These are phyloP conservation scores for Fusarium sp. DNA, from an alignment of 2,329 filamentous ascomycete genomes.

Conservation along the genomic window DNA sequence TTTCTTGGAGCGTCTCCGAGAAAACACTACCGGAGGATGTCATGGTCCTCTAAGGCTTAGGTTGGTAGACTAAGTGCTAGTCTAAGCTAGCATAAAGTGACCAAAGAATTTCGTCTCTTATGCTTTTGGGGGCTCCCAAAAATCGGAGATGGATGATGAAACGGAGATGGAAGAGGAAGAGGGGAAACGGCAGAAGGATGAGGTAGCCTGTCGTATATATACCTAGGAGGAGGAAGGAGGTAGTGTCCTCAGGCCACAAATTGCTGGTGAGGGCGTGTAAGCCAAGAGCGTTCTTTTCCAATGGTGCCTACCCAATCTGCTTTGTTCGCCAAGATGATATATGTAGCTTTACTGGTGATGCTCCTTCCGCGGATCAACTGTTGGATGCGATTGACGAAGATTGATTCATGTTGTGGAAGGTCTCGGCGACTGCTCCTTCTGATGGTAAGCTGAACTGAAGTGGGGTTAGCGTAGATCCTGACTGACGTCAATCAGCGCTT, in stretches of 20 bases:
- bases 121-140: no score
- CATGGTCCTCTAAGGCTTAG: slow-evolving; percentile 41
- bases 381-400: no score
- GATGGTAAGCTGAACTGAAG: neutral
- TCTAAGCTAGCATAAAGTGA: no score
- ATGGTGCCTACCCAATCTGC: neutral
- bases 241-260: slow-evolving; percentile 40
- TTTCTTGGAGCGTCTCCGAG: slow-evolving; percentile 56
- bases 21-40: slow-evolving; percentile 51
- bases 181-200: neutral
- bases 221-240: neutral
- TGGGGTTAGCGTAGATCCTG: neutral
- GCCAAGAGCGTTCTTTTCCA: neutral
- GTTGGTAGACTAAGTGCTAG: no score
- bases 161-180: neutral
- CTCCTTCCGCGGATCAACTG: accelerated
- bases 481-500: neutral
- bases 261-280: neutral
- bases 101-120: no score
- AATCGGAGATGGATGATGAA: neutral
- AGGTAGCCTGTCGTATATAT: slow-evolving; percentile 25
- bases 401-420: neutral
- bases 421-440: neutral
- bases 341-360: accelerated
- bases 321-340: accelerated